Conservation (phyloP, 768 basidiomycete genomes). For the Asterophora parasitica region DNA sequence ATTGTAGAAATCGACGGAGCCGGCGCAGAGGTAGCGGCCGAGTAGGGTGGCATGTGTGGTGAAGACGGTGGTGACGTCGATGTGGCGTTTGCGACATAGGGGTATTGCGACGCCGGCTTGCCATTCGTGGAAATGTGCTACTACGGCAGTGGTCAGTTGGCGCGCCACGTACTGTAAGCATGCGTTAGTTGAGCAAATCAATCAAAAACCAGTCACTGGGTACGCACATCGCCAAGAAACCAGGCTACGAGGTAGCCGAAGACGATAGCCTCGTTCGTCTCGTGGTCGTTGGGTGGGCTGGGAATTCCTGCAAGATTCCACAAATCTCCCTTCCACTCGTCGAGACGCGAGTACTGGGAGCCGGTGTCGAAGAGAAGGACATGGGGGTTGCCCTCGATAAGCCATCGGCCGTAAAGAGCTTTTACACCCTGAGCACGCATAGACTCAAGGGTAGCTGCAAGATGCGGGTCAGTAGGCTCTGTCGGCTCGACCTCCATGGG, state of each 20-base stretch:
- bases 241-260: conserved; percentile 98
- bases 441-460: conserved; percentile 68
- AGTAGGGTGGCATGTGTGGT: conserved; percentile 98
- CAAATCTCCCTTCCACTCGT: conserved; percentile 98
- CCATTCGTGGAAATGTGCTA: conserved; percentile 99
- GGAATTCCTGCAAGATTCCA: conserved; percentile 99
- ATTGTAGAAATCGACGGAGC: conserved; percentile 98
- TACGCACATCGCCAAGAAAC: conserved; percentile 95
- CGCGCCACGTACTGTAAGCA: conserved; percentile 67
- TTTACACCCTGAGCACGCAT: conserved; percentile 94
- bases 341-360: conserved; percentile 78
- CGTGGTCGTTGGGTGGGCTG: conserved; percentile 91
- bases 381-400: conserved; percentile 93
- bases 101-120: conserved; percentile 96
- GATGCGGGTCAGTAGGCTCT: conserved; percentile 78
- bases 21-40: conserved; percentile 97
- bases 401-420: conserved; percentile 93
- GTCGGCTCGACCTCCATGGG: conserved; percentile 98
- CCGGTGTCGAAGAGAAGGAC: conserved; percentile 96
- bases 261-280: conserved; percentile 97
- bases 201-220: conserved; percentile 6
- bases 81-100: conserved; percentile 91
- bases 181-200: conserved; percentile 7
- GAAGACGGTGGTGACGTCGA: conserved; percentile 98
- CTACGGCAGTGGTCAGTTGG: conserved; percentile 79